These are phyloP conservation scores for Jacaranda copaia DNA, from an alignment of 257 asterid species.

Conservation along the genomic window DNA sequence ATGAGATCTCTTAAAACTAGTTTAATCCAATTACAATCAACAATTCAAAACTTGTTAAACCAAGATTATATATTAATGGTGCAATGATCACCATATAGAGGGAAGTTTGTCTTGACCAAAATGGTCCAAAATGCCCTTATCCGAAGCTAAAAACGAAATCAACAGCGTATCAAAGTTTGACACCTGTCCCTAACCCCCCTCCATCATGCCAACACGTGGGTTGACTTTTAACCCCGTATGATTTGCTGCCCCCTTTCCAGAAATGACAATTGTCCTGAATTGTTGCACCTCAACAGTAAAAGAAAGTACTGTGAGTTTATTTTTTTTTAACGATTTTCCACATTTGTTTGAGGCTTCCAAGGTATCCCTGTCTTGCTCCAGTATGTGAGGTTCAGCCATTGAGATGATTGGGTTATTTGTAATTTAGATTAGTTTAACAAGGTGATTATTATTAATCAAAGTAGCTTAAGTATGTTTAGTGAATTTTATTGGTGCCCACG, in stretches of 20 bases:
- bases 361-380: constrained; percentile 34
- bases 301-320: background rate
- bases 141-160: background rate
- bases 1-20: no score
- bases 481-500: background rate
- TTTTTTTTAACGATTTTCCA: background rate
- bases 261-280: constrained; percentile 42
- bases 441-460: background rate
- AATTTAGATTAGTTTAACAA: background rate
- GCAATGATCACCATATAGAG: no score
- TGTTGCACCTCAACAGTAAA: constrained; percentile 8
- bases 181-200: constrained; percentile 9
- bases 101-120: background rate
- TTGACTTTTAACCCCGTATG: constrained; percentile 17
- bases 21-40: background rate
- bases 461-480: background rate
- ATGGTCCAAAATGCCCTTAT: background rate
- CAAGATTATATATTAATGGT: background rate
- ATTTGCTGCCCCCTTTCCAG: background rate
- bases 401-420: constrained; percentile 20
- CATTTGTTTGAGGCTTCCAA: constrained; percentile 25
- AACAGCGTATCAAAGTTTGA: constrained; percentile 13
- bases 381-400: constrained; percentile 1
- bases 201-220: constrained; percentile 28
- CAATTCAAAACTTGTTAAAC: background rate